These are phyloP conservation scores for bread wheat (Triticum aestivum) DNA, from an alignment of 176 grass and related monocot genomes.

Conservation along the genomic window IWGSC_CS_RefSeq_v2.1 NC_057814.1:66118765-66119264, in stretches of 20 bases:
- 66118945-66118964: too few relatives aligned
- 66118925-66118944: too few relatives aligned
- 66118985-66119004: too few relatives aligned
- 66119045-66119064: background rate
- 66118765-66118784: too few relatives aligned
- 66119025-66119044: background rate
- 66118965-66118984: too few relatives aligned
- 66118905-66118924: too few relatives aligned
- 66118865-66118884: too few relatives aligned
- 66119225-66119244: slow-evolving; percentile 79
- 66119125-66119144: background rate
- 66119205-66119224: slow-evolving; percentile 75
- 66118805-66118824: background rate
- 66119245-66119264: slow-evolving; percentile 62
- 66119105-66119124: background rate
- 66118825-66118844: background rate
- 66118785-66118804: background rate
- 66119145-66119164: slow-evolving; percentile 40
- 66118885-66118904: too few relatives aligned
- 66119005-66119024: too few relatives aligned
- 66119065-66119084: background rate
- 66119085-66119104: background rate
- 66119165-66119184: slow-evolving; percentile 89
- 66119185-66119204: slow-evolving; percentile 68
- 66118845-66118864: background rate